These are phyloP conservation scores for Leptodermis oblonga DNA, from an alignment of 257 asterid genomes.

Conservation along the genomic window DNA sequence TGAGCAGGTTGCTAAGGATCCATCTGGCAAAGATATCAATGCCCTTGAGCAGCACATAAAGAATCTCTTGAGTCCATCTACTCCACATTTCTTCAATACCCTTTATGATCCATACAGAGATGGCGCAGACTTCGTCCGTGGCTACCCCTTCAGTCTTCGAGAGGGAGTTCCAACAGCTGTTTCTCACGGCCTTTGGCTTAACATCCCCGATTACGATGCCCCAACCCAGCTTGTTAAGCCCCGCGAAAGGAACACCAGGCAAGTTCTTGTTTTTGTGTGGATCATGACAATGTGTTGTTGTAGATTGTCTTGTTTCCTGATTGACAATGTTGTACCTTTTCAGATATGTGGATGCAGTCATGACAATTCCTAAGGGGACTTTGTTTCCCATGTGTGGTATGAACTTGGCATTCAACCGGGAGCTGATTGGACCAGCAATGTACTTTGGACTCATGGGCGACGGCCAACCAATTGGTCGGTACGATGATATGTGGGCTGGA, in stretches of 20 bases:
- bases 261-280: background rate
- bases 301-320: background rate
- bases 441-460: slow-evolving; percentile 92
- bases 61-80: slow-evolving; percentile 61
- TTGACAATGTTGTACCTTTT: background rate
- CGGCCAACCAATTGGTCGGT: slow-evolving; percentile 87
- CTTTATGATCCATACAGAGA: slow-evolving; percentile 78
- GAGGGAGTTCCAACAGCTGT: slow-evolving; percentile 72
- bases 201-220: slow-evolving; percentile 81
- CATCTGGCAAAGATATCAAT: slow-evolving; percentile 65
- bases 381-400: slow-evolving; percentile 80
- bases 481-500: slow-evolving; percentile 91
- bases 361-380: slow-evolving; percentile 77
- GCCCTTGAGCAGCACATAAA: slow-evolving; percentile 81
- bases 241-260: slow-evolving; percentile 74
- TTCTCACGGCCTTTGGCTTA: slow-evolving; percentile 80
- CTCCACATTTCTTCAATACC: slow-evolving; percentile 76
- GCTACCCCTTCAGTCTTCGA: slow-evolving; percentile 81
- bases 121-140: slow-evolving; percentile 78
- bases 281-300: background rate
- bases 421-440: slow-evolving; percentile 86
- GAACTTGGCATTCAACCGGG: slow-evolving; percentile 75
- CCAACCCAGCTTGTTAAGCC: slow-evolving; percentile 89
- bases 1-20: slow-evolving; percentile 70
- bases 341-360: slow-evolving; percentile 74